Evolutionary conservation across 2,329 filamentous ascomycete species (phyloP).

Genomic region (Aureobasidium vineae): DNA sequence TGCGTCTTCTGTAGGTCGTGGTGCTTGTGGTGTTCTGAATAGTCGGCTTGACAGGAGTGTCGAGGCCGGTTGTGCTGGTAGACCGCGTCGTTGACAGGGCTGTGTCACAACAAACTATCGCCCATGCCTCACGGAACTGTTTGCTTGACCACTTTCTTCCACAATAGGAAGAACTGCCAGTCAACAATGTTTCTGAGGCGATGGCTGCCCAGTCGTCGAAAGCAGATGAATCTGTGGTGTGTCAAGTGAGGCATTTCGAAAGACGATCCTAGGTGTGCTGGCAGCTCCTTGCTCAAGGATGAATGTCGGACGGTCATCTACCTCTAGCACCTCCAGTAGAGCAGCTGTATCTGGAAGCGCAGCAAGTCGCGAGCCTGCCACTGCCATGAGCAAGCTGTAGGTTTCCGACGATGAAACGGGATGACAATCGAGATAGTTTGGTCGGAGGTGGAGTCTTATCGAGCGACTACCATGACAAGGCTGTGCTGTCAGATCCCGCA

Average conservation of each 20-base stretch:
- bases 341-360: neutral
- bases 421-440: neutral
- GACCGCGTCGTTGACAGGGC: neutral
- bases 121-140: neutral
- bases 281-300: neutral
- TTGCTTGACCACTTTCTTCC: constrained; percentile 18
- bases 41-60: neutral
- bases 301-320: constrained; percentile 19
- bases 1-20: neutral
- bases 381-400: neutral
- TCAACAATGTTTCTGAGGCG: neutral
- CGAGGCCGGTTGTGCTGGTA: neutral
- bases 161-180: neutral
- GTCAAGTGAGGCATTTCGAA: constrained; percentile 8
- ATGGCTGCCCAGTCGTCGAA: constrained; percentile 1
- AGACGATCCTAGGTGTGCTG: neutral
- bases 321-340: constrained; percentile 5
- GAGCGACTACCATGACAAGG: neutral
- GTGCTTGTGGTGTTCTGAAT: neutral
- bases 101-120: neutral
- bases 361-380: constrained; percentile 1
- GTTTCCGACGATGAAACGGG: neutral
- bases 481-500: constrained; percentile 5
- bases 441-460: neutral
- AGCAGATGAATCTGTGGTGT: neutral